Conservation (phyloP, 306 rosid genomes). For the Ormosia emarginata region DNA sequence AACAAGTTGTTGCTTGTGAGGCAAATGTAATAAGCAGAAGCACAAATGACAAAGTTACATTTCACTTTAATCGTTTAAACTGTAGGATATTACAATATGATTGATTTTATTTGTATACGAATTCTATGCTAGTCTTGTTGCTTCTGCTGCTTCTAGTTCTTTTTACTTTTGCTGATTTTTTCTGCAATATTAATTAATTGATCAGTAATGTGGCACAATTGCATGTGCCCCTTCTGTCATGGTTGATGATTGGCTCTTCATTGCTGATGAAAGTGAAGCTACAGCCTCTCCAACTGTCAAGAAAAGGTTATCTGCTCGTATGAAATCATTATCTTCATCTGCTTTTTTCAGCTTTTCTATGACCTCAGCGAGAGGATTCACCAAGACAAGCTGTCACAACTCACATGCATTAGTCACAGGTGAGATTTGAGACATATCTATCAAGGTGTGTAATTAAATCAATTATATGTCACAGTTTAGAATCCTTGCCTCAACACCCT, state of each 20-base stretch:
- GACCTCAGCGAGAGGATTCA: constrained; percentile 88
- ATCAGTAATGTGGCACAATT: constrained; percentile 8
- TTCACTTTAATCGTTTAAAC: not conserved
- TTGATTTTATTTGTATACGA: not conserved
- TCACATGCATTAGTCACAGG: constrained; percentile 5
- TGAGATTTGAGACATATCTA: not conserved
- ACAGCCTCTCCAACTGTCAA: constrained; percentile 88
- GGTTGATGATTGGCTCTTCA: constrained; percentile 49
- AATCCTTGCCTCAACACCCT: constrained; percentile 66
- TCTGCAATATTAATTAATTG: not conserved
- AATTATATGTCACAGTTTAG: not conserved
- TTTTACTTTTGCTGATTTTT: constrained; percentile 3
- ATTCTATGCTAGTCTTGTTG: not conserved
- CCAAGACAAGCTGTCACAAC: constrained; percentile 72
- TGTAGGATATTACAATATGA: not conserved
- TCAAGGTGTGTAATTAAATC: not conserved
- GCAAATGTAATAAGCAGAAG: constrained; percentile 6
- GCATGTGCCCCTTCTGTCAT: constrained; percentile 28
- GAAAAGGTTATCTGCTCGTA: constrained; percentile 54
- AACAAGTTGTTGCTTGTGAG: not conserved
- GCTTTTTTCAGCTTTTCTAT: constrained; percentile 74
- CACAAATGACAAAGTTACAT: not conserved
- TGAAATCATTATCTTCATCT: constrained; percentile 47
- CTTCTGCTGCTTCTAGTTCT: not conserved
- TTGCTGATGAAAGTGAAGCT: constrained; percentile 55